phyloP scores from a whole-genome alignment of 257 asterid genomes.

The Jasminum sambac region DNA sequence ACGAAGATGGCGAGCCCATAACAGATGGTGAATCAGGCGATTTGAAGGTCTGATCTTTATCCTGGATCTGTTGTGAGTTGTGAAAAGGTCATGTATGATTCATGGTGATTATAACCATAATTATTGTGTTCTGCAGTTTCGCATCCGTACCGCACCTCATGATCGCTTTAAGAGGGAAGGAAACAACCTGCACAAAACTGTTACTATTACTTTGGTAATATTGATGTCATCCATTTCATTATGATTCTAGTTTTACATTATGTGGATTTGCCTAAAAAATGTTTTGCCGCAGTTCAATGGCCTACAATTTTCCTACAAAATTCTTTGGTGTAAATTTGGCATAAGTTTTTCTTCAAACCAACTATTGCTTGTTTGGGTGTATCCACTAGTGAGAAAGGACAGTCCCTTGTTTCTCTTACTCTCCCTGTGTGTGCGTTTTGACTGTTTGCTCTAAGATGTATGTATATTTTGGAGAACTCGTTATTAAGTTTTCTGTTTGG shows the following conservation, averaged over 20 bases:
- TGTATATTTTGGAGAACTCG: neutral
- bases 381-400: neutral
- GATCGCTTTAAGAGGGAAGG: conserved; percentile 87
- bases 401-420: neutral
- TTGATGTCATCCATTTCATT: neutral
- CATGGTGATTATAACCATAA: neutral
- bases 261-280: neutral
- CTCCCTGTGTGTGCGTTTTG: neutral
- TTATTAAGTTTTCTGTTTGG: neutral
- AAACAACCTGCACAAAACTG: conserved; percentile 76
- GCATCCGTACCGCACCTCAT: conserved; percentile 86
- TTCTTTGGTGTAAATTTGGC: neutral
- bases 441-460: neutral
- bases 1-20: conserved; percentile 91
- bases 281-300: neutral
- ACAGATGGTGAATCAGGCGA: conserved; percentile 96
- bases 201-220: conserved; percentile 81
- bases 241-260: neutral
- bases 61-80: conserved; percentile 1
- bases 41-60: conserved; percentile 58
- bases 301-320: neutral
- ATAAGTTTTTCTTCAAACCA: neutral
- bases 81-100: neutral
- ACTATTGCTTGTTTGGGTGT: neutral
- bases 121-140: conserved; percentile 53